A percentile compares a stretch with the other conserved stretches of the same genome.
These are phyloP conservation scores for Hibiscus syriacus DNA, from an alignment of 345 rosid genomes.

Conservation along the genomic window DNA sequence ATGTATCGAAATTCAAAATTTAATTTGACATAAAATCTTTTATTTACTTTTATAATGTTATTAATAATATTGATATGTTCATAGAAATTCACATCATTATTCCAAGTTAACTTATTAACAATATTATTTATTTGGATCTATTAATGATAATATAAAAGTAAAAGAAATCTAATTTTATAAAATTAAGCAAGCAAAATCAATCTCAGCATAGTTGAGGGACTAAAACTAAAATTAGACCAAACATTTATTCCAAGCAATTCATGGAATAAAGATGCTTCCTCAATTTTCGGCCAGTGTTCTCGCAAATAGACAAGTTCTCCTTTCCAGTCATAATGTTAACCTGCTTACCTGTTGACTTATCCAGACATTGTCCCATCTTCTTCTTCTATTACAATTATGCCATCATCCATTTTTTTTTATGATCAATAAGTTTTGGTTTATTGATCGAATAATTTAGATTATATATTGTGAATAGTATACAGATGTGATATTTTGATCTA, in stretches of 20 bases:
- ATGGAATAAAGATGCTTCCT: conserved; percentile 13
- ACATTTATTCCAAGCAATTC: background rate
- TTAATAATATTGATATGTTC: no score
- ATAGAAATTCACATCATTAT: no score
- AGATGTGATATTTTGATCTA: no score
- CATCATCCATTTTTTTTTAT: background rate
- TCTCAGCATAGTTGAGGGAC: background rate
- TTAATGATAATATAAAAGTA: background rate
- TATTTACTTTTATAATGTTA: no score
- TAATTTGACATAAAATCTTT: no score
- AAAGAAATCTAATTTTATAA: no score
- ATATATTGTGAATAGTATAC: no score
- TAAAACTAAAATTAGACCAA: background rate
- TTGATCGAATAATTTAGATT: no score
- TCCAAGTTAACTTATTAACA: no score
- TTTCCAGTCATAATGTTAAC: background rate
- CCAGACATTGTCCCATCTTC: background rate
- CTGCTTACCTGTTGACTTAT: background rate
- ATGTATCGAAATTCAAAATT: no score
- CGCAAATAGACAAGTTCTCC: background rate
- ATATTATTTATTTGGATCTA: no score
- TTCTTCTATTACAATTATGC: background rate
- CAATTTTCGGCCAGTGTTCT: background rate
- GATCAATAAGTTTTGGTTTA: no score
- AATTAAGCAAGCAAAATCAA: background rate